These are phyloP conservation scores for Exserohilum turcica DNA, from an alignment of 2,329 filamentous ascomycete species.

Conservation along the genomic window DNA sequence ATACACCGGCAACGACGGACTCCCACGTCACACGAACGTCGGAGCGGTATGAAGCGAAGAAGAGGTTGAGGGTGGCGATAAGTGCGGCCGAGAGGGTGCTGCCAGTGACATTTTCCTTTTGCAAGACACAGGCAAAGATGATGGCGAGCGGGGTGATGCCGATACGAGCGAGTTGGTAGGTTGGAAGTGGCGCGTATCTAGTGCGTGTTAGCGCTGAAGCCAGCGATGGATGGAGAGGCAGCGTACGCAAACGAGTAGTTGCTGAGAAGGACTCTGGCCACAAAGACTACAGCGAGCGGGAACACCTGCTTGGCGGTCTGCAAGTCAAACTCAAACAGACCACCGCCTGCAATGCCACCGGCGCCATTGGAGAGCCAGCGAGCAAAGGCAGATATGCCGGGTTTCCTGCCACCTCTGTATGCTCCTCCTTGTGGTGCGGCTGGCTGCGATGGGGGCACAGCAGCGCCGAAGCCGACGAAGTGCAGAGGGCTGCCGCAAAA, in stretches of 20 bases:
- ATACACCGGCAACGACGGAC: slow-evolving; percentile 57
- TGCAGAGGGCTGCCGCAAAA: slow-evolving; percentile 51
- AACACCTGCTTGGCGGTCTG: slow-evolving; percentile 55
- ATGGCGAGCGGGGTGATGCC: slow-evolving; percentile 57
- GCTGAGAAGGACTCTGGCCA: slow-evolving; percentile 58
- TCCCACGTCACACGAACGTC: slow-evolving; percentile 58
- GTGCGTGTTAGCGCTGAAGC: slow-evolving; percentile 11
- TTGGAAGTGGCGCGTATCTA: slow-evolving; percentile 57
- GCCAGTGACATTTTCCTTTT: slow-evolving; percentile 54
- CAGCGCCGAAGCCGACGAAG: slow-evolving; percentile 50
- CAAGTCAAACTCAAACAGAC: slow-evolving; percentile 59
- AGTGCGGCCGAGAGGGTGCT: slow-evolving; percentile 57
- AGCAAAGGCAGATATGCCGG: slow-evolving; percentile 33
- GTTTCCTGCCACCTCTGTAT: slow-evolving; percentile 35
- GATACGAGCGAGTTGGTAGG: slow-evolving; percentile 60
- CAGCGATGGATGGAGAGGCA: not conserved
- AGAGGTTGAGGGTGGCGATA: slow-evolving; percentile 57
- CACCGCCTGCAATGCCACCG: slow-evolving; percentile 59
- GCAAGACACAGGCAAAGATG: slow-evolving; percentile 55
- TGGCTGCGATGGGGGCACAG: slow-evolving; percentile 52
- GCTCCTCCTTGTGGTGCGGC: slow-evolving; percentile 39
- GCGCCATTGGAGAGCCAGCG: slow-evolving; percentile 49
- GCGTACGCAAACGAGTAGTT: slow-evolving; percentile 60
- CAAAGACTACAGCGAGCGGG: slow-evolving; percentile 56
- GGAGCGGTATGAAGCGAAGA: slow-evolving; percentile 55